Percentiles rank a stretch among this genome's conserved stretches.
Conservation (phyloP, 2,329 filamentous ascomycete species). For the Fusarium verticillioides region DNA sequence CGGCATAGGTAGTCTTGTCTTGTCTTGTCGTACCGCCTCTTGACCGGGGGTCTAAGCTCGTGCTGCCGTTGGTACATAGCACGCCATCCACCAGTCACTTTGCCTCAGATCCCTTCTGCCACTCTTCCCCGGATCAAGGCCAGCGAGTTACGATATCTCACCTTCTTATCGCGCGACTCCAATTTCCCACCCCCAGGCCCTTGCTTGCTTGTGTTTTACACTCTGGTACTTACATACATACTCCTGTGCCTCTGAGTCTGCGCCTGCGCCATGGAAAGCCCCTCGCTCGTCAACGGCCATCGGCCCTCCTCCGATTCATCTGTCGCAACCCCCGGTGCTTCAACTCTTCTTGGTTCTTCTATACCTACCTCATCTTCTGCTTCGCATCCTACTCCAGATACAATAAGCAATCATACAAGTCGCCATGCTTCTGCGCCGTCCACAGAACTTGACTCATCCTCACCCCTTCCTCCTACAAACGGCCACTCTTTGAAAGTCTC, state of each 20-base stretch:
- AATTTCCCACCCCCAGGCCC: constrained; percentile 29
- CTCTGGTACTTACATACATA: background rate
- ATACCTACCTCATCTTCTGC: constrained; percentile 28
- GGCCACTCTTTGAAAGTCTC: constrained; percentile 30
- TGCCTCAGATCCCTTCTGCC: constrained; percentile 42
- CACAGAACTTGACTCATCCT: constrained; percentile 14
- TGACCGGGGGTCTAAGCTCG: constrained; percentile 36
- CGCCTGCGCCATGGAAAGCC: constrained; percentile 40
- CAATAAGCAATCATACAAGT: constrained; percentile 28
- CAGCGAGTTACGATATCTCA: constrained; percentile 45
- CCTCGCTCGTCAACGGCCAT: constrained; percentile 43
- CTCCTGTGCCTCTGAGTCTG: constrained; percentile 6
- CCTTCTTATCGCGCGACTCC: constrained; percentile 46
- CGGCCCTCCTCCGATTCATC: constrained; percentile 37
- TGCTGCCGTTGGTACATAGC: constrained; percentile 33
- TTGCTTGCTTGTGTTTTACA: constrained; percentile 13
- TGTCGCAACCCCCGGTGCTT: constrained; percentile 7
- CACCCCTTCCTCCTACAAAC: constrained; percentile 19
- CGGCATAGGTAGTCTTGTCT: constrained; percentile 1
- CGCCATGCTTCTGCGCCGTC: constrained; percentile 35
- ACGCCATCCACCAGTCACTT: constrained; percentile 45
- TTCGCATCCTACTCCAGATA: constrained; percentile 9
- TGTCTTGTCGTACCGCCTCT: constrained; percentile 22
- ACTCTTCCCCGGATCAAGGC: constrained; percentile 38
- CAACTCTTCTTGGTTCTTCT: constrained; percentile 20